A percentile compares a stretch with the other conserved stretches of the same genome.
These are phyloP conservation scores for Botryococcus braunii DNA, from an alignment of 163 green algal species.

Conservation along the genomic window DNA sequence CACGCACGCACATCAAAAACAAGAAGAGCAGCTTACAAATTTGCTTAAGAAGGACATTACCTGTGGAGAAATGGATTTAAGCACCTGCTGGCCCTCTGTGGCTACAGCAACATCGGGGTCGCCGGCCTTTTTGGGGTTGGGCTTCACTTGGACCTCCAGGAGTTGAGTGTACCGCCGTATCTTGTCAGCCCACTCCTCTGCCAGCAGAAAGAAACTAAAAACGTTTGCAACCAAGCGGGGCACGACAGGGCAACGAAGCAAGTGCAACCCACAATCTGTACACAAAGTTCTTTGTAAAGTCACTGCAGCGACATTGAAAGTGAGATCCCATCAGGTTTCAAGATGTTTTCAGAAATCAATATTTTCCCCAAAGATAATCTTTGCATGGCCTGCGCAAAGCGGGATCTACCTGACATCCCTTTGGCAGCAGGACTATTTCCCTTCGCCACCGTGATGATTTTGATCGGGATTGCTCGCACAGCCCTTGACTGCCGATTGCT, in stretches of 20 bases:
- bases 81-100: constrained; percentile 46
- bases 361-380: neutral
- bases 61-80: constrained; percentile 31
- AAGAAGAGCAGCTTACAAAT: too few species aligned
- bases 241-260: neutral
- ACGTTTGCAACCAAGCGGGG: neutral
- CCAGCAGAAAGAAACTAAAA: constrained; percentile 10
- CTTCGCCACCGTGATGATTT: constrained; percentile 2
- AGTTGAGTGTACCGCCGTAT: constrained; percentile 49
- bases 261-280: neutral
- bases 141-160: constrained; percentile 44
- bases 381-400: neutral
- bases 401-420: neutral
- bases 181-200: constrained; percentile 51
- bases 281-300: neutral
- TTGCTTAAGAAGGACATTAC: too few species aligned
- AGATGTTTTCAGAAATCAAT: neutral
- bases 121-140: constrained; percentile 53
- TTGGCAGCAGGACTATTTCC: neutral
- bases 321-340: neutral
- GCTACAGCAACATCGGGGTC: constrained; percentile 33
- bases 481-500: too few species aligned
- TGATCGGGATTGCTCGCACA: constrained; percentile 3
- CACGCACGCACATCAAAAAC: too few species aligned
- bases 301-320: neutral